Evolutionary conservation across 306 rosid genomes (phyloP).

Genomic region (Sophora flavescens): DNA sequence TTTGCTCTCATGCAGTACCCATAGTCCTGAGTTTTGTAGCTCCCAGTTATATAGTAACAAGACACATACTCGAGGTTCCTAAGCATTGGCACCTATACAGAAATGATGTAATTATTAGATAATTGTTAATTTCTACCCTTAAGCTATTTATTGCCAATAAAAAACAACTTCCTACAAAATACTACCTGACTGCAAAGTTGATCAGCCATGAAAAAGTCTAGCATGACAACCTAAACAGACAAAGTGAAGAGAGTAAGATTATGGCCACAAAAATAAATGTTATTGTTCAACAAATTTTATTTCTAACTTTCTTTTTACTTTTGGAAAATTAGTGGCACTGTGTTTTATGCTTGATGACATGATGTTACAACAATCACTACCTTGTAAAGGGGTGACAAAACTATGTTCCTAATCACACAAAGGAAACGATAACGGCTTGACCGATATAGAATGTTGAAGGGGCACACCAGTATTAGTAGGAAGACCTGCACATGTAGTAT

Average conservation of each 20-base stretch:
- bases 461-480: slow-evolving; percentile 73
- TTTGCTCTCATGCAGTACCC: slow-evolving; percentile 82
- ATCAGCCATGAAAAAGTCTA: slow-evolving; percentile 99
- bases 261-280: slow-evolving; percentile 27
- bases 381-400: slow-evolving; percentile 95
- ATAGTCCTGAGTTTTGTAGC: slow-evolving; percentile 93
- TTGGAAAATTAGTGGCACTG: slow-evolving; percentile 27
- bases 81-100: slow-evolving; percentile 83
- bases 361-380: slow-evolving; percentile 47
- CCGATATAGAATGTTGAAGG: slow-evolving; percentile 76
- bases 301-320: not conserved
- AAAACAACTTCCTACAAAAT: not conserved
- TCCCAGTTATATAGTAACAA: slow-evolving; percentile 95
- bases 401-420: slow-evolving; percentile 83
- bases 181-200: slow-evolving; percentile 99
- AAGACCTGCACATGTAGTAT: slow-evolving; percentile 63
- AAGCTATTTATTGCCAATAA: not conserved
- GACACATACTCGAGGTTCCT: slow-evolving; percentile 86
- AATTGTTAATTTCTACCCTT: not conserved
- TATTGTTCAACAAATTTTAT: not conserved
- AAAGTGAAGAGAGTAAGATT: slow-evolving; percentile 29
- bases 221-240: slow-evolving; percentile 86
- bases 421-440: slow-evolving; percentile 87
- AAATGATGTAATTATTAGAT: slow-evolving; percentile 13
- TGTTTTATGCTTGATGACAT: slow-evolving; percentile 44